A percentile compares a stretch with the other conserved stretches of the same genome.
Conservation (phyloP, 495 filamentous ascomycete genomes). For the Daldinia vernicosa region DNA sequence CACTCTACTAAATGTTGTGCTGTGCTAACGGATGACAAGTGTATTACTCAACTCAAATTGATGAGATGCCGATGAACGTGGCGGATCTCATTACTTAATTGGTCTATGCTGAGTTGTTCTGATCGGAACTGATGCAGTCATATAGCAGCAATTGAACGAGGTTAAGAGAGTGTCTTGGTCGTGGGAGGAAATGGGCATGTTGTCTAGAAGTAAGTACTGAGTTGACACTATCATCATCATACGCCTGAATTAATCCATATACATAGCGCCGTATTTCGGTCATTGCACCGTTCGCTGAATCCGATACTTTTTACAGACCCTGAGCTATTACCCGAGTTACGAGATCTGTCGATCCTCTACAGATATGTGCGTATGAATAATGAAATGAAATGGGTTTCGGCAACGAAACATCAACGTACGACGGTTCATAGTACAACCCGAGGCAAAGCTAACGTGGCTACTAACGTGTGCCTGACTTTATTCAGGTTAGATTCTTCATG, state of each 20-base stretch:
- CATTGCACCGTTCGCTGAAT: conserved; percentile 2
- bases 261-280: conserved; percentile 38
- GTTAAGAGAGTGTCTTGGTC: conserved; percentile 19
- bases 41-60: conserved; percentile 98
- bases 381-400: neutral
- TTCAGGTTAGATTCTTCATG: neutral
- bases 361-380: conserved; percentile 1
- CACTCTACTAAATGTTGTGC: neutral
- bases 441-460: neutral
- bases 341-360: neutral
- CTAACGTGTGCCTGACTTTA: neutral
- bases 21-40: conserved; percentile 60
- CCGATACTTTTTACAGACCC: neutral
- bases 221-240: neutral
- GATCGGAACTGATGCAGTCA: conserved; percentile 20
- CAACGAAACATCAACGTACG: neutral
- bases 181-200: conserved; percentile 50
- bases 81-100: conserved; percentile 65
- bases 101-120: neutral
- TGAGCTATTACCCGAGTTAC: neutral
- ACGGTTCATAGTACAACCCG: neutral
- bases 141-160: conserved; percentile 18
- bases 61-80: conserved; percentile 99
- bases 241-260: conserved; percentile 18
- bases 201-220: conserved; percentile 41